These are phyloP conservation scores for Sinapis alba DNA, from an alignment of 441 rosid genomes.

Conservation along the genomic window DNA sequence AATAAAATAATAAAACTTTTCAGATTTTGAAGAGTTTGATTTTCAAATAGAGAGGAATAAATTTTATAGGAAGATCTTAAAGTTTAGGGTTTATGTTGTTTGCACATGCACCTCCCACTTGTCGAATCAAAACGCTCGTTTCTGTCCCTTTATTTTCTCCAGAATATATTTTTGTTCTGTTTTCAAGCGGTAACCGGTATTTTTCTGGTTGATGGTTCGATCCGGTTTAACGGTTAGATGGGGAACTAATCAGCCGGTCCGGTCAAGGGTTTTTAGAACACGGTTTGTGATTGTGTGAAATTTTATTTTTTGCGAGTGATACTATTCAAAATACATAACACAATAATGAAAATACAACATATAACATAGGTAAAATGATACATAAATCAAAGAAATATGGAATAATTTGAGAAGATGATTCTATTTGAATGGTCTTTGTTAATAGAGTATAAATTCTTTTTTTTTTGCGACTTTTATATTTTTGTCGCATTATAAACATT, in stretches of 20 bases:
- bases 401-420: too few relatives aligned
- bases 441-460: too few relatives aligned
- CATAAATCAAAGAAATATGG: too few relatives aligned
- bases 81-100: constrained; percentile 39
- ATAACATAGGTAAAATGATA: too few relatives aligned
- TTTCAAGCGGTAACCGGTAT: not conserved
- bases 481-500: too few relatives aligned
- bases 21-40: constrained; percentile 10
- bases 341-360: too few relatives aligned
- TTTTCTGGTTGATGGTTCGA: not conserved
- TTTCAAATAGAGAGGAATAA: constrained; percentile 15
- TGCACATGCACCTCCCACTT: constrained; percentile 19
- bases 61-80: constrained; percentile 26
- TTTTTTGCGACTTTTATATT: too few relatives aligned
- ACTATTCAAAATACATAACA: too few relatives aligned
- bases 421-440: too few relatives aligned
- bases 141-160: constrained; percentile 27
- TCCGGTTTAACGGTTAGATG: not conserved
- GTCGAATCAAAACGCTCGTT: constrained; percentile 36
- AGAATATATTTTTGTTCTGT: not conserved
- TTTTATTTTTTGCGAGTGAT: too few relatives aligned
- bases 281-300: constrained; percentile 5
- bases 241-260: not conserved
- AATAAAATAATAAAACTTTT: not conserved
- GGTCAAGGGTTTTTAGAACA: not conserved